Evolutionary conservation across 768 basidiomycete genomes (phyloP).

Genomic region (Pisolithus microcarpus): DNA sequence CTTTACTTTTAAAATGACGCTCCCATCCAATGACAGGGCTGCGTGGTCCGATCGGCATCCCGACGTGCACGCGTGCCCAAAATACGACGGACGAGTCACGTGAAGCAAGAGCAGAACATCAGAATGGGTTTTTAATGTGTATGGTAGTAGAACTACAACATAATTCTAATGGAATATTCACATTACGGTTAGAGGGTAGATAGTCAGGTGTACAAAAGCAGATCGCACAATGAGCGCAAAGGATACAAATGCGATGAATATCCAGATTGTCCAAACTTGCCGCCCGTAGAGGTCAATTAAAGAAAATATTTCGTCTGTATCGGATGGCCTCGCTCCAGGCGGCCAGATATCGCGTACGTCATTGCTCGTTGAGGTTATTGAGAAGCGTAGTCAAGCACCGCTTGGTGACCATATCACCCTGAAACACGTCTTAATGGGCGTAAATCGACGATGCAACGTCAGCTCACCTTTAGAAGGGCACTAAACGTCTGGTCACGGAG

Average conservation of each 20-base stretch:
- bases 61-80: too few species aligned
- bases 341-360: conserved; percentile 2
- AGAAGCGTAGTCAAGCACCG: conserved; percentile 85
- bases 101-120: too few species aligned
- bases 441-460: not conserved
- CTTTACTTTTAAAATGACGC: not conserved
- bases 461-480: conserved; percentile 72
- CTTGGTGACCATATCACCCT: conserved; percentile 99
- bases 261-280: conserved; percentile 27
- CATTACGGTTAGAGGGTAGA: conserved; percentile 26
- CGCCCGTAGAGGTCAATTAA: conserved; percentile 14
- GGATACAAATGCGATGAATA: conserved; percentile 24
- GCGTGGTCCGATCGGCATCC: not conserved
- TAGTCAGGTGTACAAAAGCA: conserved; percentile 27
- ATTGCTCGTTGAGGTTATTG: conserved; percentile 78
- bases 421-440: not conserved
- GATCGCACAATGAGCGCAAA: conserved; percentile 10
- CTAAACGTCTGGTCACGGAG: conserved; percentile 91
- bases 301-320: conserved; percentile 3
- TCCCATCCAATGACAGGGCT: not conserved
- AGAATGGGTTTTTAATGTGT: conserved; percentile 11
- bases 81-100: too few species aligned
- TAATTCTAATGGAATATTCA: conserved; percentile 24
- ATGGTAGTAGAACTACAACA: conserved; percentile 24
- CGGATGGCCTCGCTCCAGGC: not conserved